Base-by-base conservation (phyloP, 306 rosid species). In the Cicer arietinum region DNA sequence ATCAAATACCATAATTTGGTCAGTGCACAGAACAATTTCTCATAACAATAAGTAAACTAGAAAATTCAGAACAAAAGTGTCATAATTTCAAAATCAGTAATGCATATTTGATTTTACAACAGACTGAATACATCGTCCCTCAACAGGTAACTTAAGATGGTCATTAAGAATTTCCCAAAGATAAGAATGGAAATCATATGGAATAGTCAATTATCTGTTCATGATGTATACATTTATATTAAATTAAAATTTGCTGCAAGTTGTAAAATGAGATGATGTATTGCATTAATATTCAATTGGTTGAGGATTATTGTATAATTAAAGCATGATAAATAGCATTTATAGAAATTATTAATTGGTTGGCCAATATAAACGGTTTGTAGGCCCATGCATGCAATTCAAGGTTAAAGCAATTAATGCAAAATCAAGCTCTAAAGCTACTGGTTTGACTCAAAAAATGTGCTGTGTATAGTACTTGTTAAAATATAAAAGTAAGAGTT, bases 391-490 rank as follows among this genome's bases (percentile, higher is more conserved):
- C 6, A 12, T 42, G 18, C 1, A 51, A 18, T 30, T 60, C 47
- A 51, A 75, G 11, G 64, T 46, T 53, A 22, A 53, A 81, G 77
- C 45, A 81, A 61, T 39, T 20, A 47, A 60, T 58, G 51, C 63
- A 75, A 43, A 45, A 25, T 25, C 66, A 79, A 70, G 67, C 60
- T 62, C 62, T 59, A 62, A 75, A 40, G 42, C 66, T 20, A 44
- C 43, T 67, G 18, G 45, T 35, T 52, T 65, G 18, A 72, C 8
- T 50, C 51, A 56, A 66, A 47, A 45, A 46, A 69, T 45, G 53
- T 66, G 48, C 18, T 67, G 37, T 56, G 48, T 7, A 47, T 13
- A 7, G 68, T 11, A 25, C 42, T 59, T 56, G 2, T 53, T 53
- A 20, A 25, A 22, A 30, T 59, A 59, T 58, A 40, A 20, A 54